Evolutionary conservation across 2,329 filamentous ascomycete species (phyloP), one percentile per base, ranked within the genome.

Genomic region (Orbilia quercus): DNA sequence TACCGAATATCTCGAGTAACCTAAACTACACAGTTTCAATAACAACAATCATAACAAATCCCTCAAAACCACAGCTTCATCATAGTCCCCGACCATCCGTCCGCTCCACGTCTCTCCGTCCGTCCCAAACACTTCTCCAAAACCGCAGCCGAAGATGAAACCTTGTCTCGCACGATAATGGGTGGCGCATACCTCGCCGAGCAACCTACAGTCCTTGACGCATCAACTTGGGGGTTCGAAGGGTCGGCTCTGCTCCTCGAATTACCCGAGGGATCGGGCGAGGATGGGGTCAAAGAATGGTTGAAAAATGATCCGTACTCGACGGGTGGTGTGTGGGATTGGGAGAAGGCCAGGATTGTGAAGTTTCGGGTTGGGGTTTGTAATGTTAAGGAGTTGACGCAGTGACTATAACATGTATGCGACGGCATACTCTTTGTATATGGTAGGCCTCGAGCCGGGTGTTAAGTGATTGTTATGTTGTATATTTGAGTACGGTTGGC

Each of bases 321-420:
- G 5, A 67, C 45, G 3, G 69, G 63, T 34, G 69, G 60, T 1
- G 69, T 74, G 38, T 74, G 69, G 69, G 69, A 74, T 57, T 65
- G 54, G 54, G 69, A 74, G 31, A 74, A 67, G 14, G 69, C 63
- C 14, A 67, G 63, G 40, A 74, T 74, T 50, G 18, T 66, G 1
- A 66, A 47, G 55, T 74, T 74, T 40, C 60, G 50, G 23, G 63
- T 62, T 34, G 69, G 69, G 20, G 23, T 66, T 12, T 72, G 59
- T 20, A 72, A 65, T 65, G 25, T 36, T 11, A 72, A 72, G 59
- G 58, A 64, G 3, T 53, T 72, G 20, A 51, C 53, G 12, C 16
- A 11, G 11, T 36, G 53, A 1, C 44, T 44, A 44, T 57, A 44
- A 31, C n/a, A n/a, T n/a, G n/a, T n/a, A n/a, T n/a, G n/a, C n/a